phyloP scores from a whole-genome alignment of 352 stramenopile species.

The Globisporangium polare region DNA sequence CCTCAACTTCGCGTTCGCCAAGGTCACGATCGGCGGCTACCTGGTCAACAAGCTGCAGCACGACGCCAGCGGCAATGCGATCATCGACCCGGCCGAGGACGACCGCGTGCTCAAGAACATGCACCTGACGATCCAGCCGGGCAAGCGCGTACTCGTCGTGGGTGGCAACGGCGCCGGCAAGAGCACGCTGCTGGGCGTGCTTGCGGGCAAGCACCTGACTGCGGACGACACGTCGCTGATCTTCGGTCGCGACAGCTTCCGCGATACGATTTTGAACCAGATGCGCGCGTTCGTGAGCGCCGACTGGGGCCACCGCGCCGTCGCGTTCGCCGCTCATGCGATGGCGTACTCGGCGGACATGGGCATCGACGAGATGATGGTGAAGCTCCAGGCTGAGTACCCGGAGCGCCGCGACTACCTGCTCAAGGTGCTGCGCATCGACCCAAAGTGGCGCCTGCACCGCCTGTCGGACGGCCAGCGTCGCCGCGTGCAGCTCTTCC shows the following conservation, averaged over 20 bases:
- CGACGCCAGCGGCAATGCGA: slow-evolving; percentile 18
- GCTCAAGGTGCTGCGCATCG: slow-evolving; percentile 93
- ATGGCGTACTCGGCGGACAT: slow-evolving; percentile 94
- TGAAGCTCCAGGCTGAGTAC: slow-evolving; percentile 91
- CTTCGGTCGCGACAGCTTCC: slow-evolving; percentile 93
- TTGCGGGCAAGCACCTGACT: slow-evolving; percentile 94
- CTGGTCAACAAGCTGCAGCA: slow-evolving; percentile 58
- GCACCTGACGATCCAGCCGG: slow-evolving; percentile 70
- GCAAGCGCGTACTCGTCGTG: slow-evolving; percentile 91
- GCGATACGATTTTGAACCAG: slow-evolving; percentile 94
- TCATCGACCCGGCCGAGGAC: slow-evolving; percentile 20
- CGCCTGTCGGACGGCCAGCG: slow-evolving; percentile 79
- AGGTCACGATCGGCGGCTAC: slow-evolving; percentile 59
- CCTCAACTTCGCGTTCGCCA: slow-evolving; percentile 75
- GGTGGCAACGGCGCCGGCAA: slow-evolving; percentile 96
- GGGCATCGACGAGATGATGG: slow-evolving; percentile 96
- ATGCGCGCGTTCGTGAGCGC: slow-evolving; percentile 93
- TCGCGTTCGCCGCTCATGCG: slow-evolving; percentile 92
- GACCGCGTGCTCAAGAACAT: slow-evolving; percentile 87
- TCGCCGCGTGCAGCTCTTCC: slow-evolving; percentile 94
- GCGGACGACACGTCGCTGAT: slow-evolving; percentile 77
- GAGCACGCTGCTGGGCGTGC: slow-evolving; percentile 92
- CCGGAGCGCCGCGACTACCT: slow-evolving; percentile 93
- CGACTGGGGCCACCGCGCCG: slow-evolving; percentile 94
- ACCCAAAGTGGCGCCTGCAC: slow-evolving; percentile 90